Base-by-base conservation (phyloP, 2,329 filamentous ascomycete species). In the Pseudocercospora vitis region DNA sequence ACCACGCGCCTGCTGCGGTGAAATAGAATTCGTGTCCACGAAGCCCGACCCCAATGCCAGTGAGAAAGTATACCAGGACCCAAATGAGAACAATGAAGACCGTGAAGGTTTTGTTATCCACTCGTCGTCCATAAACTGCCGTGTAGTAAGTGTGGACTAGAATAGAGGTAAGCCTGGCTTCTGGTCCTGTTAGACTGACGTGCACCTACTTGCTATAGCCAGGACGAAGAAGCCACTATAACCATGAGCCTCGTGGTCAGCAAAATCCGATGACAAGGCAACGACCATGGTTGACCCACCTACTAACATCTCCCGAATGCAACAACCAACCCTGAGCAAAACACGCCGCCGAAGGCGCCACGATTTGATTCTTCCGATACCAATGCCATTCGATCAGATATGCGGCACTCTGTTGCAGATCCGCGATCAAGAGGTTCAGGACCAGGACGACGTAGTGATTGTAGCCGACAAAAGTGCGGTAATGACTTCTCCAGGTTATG, bases 361-460 rank as follows among this genome's bases (percentile, higher is more conserved):
- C 63, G 12, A 88, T 78, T 0, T 72, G 74, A 65, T 85, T 74
- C 11, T 73, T 66, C 1, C 70, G 67, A 4, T 87, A 72, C 79
- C 85, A 86, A 29, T 78, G 72, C 3, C 78, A 77, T 56, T 84
- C 87, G 45, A 88, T 73, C 37, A 85, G 63, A 64, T 88, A 89
- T 3, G 83, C 81, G 0, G 81, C 67, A 6, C 82, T 77, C 63
- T 88, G 86, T 63, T 85, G 81, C 51, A 87, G 77, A 61, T 89
- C 86, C 54, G 86, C 85, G 18, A 86, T 70, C 4, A 89, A 73
- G 0, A 89, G 77, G 65, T 88, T 88, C 66, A 86, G 81, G 53
- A 88, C 85, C 3, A 89, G 75, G 0, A 88, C 74, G 23, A 88
- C 76, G 63, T 88, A 86, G 68, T 88, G 86, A 59, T 87, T 88